phyloP scores from a whole-genome alignment of 495 filamentous ascomycete genomes.

The Xanthoparmelia taractica region DNA sequence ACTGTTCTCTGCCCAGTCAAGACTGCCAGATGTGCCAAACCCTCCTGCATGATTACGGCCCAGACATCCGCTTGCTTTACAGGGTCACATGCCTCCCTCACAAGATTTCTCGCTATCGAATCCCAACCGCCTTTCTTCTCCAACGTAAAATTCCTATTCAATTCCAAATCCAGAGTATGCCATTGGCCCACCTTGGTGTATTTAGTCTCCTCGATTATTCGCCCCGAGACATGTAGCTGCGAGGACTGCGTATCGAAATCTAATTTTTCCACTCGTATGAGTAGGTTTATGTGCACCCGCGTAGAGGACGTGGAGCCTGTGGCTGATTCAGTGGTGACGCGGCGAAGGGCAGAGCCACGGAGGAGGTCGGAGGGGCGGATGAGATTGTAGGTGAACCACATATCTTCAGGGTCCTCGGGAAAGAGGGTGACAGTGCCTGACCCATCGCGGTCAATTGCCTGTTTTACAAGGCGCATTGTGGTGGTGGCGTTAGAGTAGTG shows the following conservation, averaged over 20 bases:
- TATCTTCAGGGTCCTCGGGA: slow-evolving; percentile 91
- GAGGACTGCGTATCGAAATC: slow-evolving; percentile 85
- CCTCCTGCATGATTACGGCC: slow-evolving; percentile 92
- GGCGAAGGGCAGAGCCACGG: slow-evolving; percentile 74
- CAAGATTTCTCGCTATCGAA: slow-evolving; percentile 68
- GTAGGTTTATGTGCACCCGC: slow-evolving; percentile 69
- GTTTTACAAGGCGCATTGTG: slow-evolving; percentile 62
- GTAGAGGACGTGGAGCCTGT: slow-evolving; percentile 69
- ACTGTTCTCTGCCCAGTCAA: slow-evolving; percentile 89
- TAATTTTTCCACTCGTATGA: slow-evolving; percentile 70
- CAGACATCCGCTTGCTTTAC: slow-evolving; percentile 64
- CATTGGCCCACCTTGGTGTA: slow-evolving; percentile 75
- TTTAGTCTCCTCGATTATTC: slow-evolving; percentile 74
- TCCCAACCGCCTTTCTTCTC: slow-evolving; percentile 83
- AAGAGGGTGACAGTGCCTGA: slow-evolving; percentile 71
- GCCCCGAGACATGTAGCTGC: slow-evolving; percentile 76
- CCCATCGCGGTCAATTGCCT: slow-evolving; percentile 66
- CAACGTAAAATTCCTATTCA: slow-evolving; percentile 79
- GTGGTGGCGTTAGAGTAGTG: neutral
- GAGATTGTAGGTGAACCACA: slow-evolving; percentile 98
- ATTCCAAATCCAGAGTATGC: slow-evolving; percentile 86
- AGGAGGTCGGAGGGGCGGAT: slow-evolving; percentile 74
- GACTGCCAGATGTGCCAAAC: slow-evolving; percentile 84
- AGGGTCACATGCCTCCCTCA: slow-evolving; percentile 71
- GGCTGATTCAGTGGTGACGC: slow-evolving; percentile 59